A percentile compares a stretch with the other conserved stretches of the same genome.
Evolutionary conservation across 2,329 filamentous ascomycete genomes (phyloP).

Genomic region (Fusarium vanettenii): DNA sequence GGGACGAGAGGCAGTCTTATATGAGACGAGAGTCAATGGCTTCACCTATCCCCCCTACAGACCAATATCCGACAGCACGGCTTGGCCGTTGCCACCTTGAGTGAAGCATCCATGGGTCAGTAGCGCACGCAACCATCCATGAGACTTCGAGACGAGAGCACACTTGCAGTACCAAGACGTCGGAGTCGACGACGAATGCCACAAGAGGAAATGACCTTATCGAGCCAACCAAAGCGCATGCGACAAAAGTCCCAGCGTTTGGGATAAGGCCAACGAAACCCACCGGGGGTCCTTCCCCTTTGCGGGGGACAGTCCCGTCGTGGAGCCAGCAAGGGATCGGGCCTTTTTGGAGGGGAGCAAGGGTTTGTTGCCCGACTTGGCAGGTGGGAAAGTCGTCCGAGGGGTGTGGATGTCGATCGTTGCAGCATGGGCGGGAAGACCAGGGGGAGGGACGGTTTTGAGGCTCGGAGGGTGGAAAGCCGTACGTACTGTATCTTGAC

Average conservation of each 20-base stretch:
- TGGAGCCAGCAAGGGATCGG: conserved; percentile 8
- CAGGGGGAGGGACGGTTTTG: not conserved
- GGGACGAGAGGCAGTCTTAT: conserved; percentile 9
- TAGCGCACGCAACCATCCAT: conserved; percentile 7
- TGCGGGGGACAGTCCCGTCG: conserved; percentile 28
- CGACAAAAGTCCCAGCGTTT: conserved; percentile 27
- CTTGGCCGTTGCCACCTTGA: conserved; percentile 29
- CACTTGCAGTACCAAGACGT: not conserved
- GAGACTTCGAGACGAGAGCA: conserved; percentile 1
- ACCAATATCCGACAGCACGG: conserved; percentile 21
- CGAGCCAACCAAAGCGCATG: not conserved
- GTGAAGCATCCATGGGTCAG: not conserved
- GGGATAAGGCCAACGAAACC: not conserved
- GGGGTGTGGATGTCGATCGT: not conserved
- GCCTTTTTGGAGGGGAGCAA: conserved; percentile 20
- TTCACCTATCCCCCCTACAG: not conserved
- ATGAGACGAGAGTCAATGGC: conserved; percentile 19
- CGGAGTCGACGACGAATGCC: not conserved
- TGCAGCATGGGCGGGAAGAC: not conserved
- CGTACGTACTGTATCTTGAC: not conserved
- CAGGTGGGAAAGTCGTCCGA: conserved; percentile 29
- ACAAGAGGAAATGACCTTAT: conserved; percentile 32
- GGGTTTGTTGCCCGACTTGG: conserved; percentile 20
- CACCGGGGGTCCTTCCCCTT: conserved; percentile 14
- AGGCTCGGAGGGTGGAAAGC: not conserved